Conservation (phyloP, 2,329 filamentous ascomycete genomes). For the Corinectria fuckeliana region DNA sequence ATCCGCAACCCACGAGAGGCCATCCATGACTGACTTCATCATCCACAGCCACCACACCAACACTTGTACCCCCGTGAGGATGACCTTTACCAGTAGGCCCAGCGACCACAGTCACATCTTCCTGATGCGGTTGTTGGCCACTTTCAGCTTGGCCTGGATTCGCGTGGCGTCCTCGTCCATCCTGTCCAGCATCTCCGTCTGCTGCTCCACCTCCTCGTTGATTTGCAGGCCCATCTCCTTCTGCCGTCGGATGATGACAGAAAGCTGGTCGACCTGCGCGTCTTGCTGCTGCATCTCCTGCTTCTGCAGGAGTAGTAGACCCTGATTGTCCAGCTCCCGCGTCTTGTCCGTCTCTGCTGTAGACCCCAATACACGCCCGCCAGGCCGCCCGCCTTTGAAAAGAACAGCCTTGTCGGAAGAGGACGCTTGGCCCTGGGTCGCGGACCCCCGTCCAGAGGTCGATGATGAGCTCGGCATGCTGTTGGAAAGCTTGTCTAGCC, state of each 20-base stretch:
- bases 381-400: conserved; percentile 46
- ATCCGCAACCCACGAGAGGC: conserved; percentile 39
- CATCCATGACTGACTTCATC: conserved; percentile 26
- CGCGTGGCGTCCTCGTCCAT: conserved; percentile 71
- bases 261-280: conserved; percentile 70
- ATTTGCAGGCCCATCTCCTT: conserved; percentile 81
- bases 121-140: conserved; percentile 75
- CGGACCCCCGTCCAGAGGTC: conserved; percentile 46
- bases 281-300: conserved; percentile 80
- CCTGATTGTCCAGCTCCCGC: conserved; percentile 76
- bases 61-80: conserved; percentile 39
- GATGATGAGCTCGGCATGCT: conserved; percentile 49
- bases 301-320: conserved; percentile 75
- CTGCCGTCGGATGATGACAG: conserved; percentile 73
- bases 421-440: conserved; percentile 56
- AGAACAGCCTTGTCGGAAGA: conserved; percentile 58
- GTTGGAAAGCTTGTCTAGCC: conserved; percentile 74
- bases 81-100: conserved; percentile 33
- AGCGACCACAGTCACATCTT: conserved; percentile 61
- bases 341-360: conserved; percentile 79
- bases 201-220: conserved; percentile 73
- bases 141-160: conserved; percentile 70
- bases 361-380: conserved; percentile 74
- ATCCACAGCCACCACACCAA: conserved; percentile 44
- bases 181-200: conserved; percentile 73